These are phyloP conservation scores for Saururus chinensis DNA, from an alignment of 164 flowering plant genomes.

Conservation along the genomic window DNA sequence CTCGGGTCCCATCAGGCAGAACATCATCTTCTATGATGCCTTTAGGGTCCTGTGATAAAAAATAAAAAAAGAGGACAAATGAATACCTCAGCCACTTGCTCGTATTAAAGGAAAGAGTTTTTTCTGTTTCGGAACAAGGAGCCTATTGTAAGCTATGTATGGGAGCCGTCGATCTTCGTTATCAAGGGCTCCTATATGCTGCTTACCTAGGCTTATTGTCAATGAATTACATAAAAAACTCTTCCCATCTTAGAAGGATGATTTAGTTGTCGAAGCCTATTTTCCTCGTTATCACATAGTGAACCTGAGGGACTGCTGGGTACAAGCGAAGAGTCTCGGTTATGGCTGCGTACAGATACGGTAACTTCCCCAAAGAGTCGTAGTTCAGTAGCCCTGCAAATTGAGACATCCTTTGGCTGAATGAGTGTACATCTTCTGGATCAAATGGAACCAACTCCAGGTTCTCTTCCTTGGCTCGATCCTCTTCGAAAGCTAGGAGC, in stretches of 20 bases:
- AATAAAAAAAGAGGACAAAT: not conserved
- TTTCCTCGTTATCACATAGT: not conserved
- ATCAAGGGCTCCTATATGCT: no score
- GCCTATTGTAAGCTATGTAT: no score
- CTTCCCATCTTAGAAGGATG: no score
- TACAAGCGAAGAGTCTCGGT: constrained; percentile 88
- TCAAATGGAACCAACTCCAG: constrained; percentile 28
- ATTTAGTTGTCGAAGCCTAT: no score
- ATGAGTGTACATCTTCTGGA: constrained; percentile 29
- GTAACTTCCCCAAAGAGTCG: constrained; percentile 58
- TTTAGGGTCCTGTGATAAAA: constrained; percentile 61
- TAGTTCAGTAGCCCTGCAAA: constrained; percentile 54
- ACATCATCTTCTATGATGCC: constrained; percentile 78
- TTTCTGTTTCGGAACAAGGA: no score
- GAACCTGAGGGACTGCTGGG: constrained; percentile 96
- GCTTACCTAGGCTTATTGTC: no score
- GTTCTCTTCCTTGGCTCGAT: constrained; percentile 44
- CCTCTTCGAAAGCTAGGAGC: constrained; percentile 50
- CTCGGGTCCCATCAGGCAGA: constrained; percentile 81
- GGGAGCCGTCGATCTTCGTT: no score
- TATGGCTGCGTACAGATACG: constrained; percentile 74
- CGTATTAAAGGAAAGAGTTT: not conserved
- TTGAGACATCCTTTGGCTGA: constrained; percentile 40
- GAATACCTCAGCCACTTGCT: not conserved
- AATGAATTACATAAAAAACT: no score